These are phyloP conservation scores for Paraconiothyrium sp. DNA, from an alignment of 2,329 filamentous ascomycete species.

Conservation along the genomic window DNA sequence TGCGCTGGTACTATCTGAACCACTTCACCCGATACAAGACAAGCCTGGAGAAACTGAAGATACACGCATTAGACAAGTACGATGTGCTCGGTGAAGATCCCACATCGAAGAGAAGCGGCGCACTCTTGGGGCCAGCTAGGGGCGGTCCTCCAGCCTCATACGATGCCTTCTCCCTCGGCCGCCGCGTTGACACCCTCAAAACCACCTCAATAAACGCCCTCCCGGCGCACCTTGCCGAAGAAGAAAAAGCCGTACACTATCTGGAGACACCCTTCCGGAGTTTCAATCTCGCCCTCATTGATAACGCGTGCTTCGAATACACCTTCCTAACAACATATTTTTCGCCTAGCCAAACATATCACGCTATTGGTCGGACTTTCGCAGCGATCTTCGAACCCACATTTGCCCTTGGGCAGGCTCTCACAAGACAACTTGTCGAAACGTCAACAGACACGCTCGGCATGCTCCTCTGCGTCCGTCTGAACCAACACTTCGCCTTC, in stretches of 20 bases:
- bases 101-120: constrained; percentile 67
- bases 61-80: constrained; percentile 83
- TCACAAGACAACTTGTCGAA: constrained; percentile 80
- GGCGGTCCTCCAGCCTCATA: constrained; percentile 68
- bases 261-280: constrained; percentile 91
- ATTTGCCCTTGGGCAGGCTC: constrained; percentile 79
- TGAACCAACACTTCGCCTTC: constrained; percentile 95
- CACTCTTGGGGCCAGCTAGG: constrained; percentile 36
- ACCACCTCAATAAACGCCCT: constrained; percentile 78
- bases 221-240: constrained; percentile 89
- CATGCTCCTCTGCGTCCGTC: constrained; percentile 85
- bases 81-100: constrained; percentile 86
- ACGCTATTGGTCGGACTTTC: constrained; percentile 83
- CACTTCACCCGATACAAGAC: constrained; percentile 90
- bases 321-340: constrained; percentile 94
- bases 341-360: constrained; percentile 76
- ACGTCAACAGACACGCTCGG: constrained; percentile 86
- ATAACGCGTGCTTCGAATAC: constrained; percentile 95
- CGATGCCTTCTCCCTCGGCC: constrained; percentile 88
- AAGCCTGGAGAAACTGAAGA: constrained; percentile 82
- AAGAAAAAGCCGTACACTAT: constrained; percentile 85
- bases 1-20: constrained; percentile 96
- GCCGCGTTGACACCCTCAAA: constrained; percentile 83
- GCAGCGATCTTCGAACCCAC: constrained; percentile 89
- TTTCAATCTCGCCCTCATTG: constrained; percentile 91